phyloP scores from a whole-genome alignment of 192 early-diverging fungal genomes.

The Gaertneriomyces sp. region DNA sequence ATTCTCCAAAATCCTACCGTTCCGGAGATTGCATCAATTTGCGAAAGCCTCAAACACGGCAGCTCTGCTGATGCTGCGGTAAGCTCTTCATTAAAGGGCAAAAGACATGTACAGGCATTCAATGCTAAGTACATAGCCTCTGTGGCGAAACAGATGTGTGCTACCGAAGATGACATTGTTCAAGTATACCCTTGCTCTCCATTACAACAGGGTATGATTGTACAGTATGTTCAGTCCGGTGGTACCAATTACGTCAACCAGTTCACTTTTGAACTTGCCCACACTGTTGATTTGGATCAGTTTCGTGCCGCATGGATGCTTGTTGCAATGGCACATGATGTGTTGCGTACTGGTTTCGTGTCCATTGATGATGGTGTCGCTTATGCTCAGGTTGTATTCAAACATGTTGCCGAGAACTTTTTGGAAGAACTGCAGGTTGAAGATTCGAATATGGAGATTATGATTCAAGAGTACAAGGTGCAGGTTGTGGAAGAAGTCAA shows the following conservation, averaged over 20 bases:
- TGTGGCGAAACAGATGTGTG: neutral
- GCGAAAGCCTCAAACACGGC: no score
- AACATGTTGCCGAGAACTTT: neutral
- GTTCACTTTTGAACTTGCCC: slow-evolving; percentile 7
- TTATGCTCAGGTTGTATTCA: slow-evolving; percentile 3
- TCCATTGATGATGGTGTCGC: slow-evolving; percentile 1
- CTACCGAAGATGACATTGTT: neutral
- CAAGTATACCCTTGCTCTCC: slow-evolving; percentile 21
- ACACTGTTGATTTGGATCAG: neutral
- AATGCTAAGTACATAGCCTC: neutral
- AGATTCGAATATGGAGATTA: neutral
- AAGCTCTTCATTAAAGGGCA: neutral
- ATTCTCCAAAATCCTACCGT: slow-evolving; percentile 5
- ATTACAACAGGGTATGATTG: slow-evolving; percentile 31
- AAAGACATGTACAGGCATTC: neutral
- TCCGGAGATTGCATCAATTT: neutral
- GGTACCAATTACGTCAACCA: slow-evolving; percentile 7
- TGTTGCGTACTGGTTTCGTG: slow-evolving; percentile 21
- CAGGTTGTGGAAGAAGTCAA: neutral
- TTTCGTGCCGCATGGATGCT: slow-evolving; percentile 19
- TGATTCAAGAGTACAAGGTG: slow-evolving; percentile 7
- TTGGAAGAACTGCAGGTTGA: neutral
- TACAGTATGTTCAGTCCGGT: neutral
- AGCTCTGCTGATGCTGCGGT: no score
- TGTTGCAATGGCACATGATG: slow-evolving; percentile 9